A percentile compares a stretch with the other conserved stretches of the same genome.
These are phyloP conservation scores for Monosporascus sp. DNA, from an alignment of 2,329 filamentous ascomycete species.

Conservation along the genomic window DNA sequence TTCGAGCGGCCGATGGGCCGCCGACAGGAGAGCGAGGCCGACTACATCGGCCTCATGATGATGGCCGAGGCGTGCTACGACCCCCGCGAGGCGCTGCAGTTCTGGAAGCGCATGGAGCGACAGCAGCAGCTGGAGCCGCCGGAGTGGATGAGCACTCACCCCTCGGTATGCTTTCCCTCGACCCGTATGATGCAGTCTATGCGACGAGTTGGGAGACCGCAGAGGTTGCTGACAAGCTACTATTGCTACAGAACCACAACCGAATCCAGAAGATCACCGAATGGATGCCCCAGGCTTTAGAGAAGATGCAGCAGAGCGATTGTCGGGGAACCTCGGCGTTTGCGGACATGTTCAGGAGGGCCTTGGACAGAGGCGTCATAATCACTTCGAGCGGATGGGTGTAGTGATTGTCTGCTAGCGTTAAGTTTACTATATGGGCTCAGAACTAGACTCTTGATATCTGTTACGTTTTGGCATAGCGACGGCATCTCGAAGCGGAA, in stretches of 20 bases:
- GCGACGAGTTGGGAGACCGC: no score
- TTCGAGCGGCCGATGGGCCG: slow-evolving; percentile 64
- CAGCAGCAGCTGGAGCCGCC: slow-evolving; percentile 47
- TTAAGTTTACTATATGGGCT: not conserved
- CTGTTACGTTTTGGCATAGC: not conserved
- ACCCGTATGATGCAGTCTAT: no score
- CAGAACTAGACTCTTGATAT: not conserved
- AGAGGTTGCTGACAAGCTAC: not conserved
- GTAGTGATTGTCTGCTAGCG: no score
- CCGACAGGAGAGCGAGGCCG: slow-evolving; percentile 70
- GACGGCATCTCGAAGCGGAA: not conserved
- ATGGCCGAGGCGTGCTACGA: slow-evolving; percentile 78
- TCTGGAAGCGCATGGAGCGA: slow-evolving; percentile 64
- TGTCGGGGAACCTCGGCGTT: slow-evolving; percentile 48
- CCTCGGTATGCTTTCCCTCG: slow-evolving; percentile 48
- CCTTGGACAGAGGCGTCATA: slow-evolving; percentile 34
- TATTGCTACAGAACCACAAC: slow-evolving; percentile 45
- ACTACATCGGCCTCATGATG: slow-evolving; percentile 77
- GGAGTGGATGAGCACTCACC: slow-evolving; percentile 73
- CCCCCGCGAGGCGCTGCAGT: slow-evolving; percentile 58
- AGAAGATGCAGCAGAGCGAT: slow-evolving; percentile 48
- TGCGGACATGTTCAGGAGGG: slow-evolving; percentile 47
- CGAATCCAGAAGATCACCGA: slow-evolving; percentile 60
- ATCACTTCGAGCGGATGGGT: slow-evolving; percentile 18
- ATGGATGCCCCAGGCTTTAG: slow-evolving; percentile 55